Evolutionary conservation across 805 yeast genomes (phyloP).

Genomic region (Candida alai): DNA sequence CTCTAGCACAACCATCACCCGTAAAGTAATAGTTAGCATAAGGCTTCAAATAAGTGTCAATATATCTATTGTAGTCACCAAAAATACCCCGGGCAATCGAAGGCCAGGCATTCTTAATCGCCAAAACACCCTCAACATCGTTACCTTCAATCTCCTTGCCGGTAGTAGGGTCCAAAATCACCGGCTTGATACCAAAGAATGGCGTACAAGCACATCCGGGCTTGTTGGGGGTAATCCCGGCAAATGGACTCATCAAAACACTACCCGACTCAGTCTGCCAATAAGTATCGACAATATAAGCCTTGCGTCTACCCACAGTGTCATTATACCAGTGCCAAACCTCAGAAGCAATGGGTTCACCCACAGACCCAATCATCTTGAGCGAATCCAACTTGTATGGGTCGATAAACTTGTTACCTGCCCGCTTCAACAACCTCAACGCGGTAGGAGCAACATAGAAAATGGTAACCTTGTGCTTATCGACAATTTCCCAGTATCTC

Average conservation of each 20-base stretch:
- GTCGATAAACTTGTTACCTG: conserved; percentile 80
- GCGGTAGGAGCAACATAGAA: conserved; percentile 99
- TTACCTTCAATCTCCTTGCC: conserved; percentile 82
- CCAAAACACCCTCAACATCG: conserved; percentile 95
- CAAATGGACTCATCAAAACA: conserved; percentile 89
- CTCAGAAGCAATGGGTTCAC: conserved; percentile 98
- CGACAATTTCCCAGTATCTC: conserved; percentile 95
- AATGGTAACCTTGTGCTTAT: conserved; percentile 86
- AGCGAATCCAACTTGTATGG: conserved; percentile 81
- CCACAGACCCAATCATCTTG: conserved; percentile 93
- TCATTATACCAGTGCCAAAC: conserved; percentile 98
- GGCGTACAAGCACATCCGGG: conserved; percentile 98
- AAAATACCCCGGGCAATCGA: conserved; percentile 97
- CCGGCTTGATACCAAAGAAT: conserved; percentile 91
- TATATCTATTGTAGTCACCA: conserved; percentile 79
- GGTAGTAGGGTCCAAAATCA: conserved; percentile 86
- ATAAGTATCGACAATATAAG: conserved; percentile 93
- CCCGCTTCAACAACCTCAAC: conserved; percentile 80
- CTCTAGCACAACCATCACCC: conserved; percentile 99
- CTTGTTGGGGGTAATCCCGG: conserved; percentile 91
- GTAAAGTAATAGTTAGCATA: conserved; percentile 93
- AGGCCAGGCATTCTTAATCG: conserved; percentile 91
- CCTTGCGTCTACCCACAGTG: conserved; percentile 82
- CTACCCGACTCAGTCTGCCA: conserved; percentile 99
- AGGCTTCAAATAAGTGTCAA: conserved; percentile 90